Percentiles rank a stretch among this genome's conserved stretches.
These are phyloP conservation scores for Laetiporus sulphureus DNA, from an alignment of 1,284 basidiomycete genomes.

Conservation along the genomic window DNA sequence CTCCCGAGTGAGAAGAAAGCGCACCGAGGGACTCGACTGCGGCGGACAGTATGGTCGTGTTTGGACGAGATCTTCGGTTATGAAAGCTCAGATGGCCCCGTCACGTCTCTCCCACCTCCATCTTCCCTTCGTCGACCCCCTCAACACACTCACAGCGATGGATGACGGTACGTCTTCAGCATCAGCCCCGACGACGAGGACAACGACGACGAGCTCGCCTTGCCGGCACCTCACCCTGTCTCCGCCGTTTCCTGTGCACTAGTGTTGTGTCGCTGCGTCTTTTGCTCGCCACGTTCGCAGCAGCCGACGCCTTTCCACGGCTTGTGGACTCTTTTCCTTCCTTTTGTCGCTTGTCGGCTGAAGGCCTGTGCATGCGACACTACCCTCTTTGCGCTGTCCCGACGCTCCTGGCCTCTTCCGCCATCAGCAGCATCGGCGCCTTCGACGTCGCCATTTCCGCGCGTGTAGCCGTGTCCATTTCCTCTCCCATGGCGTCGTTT, in stretches of 20 bases:
- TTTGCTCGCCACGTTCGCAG: conserved; percentile 12
- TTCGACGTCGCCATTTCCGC: conserved; percentile 11
- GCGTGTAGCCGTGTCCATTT: conserved; percentile 8
- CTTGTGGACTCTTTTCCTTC: conserved; percentile 10
- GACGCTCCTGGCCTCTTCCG: conserved; percentile 13
- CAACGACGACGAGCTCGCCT: conserved; percentile 23
- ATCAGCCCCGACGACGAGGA: conserved; percentile 45
- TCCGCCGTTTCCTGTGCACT: conserved; percentile 6
- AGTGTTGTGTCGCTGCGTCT: conserved; percentile 11
- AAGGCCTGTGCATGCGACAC: conserved; percentile 17
- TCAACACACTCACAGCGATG: conserved; percentile 40
- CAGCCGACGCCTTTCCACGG: conserved; percentile 16
- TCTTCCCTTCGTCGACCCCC: conserved; percentile 8
- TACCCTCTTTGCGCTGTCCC: conserved; percentile 11
- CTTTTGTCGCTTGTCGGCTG: conserved; percentile 25
- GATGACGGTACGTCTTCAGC: conserved; percentile 80
- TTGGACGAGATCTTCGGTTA: conserved; percentile 17
- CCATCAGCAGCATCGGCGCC: conserved; percentile 9
- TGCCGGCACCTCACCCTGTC: conserved; percentile 25
- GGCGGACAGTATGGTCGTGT: conserved; percentile 26
- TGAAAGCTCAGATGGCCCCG: conserved; percentile 7
- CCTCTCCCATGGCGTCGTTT: conserved; percentile 5
- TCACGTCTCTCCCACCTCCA: conserved; percentile 13
- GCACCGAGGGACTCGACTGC: too few relatives aligned
- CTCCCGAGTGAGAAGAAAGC: too few relatives aligned